These are phyloP conservation scores for Lepraria neglecta DNA, from an alignment of 495 filamentous ascomycete genomes.

Conservation along the genomic window DNA sequence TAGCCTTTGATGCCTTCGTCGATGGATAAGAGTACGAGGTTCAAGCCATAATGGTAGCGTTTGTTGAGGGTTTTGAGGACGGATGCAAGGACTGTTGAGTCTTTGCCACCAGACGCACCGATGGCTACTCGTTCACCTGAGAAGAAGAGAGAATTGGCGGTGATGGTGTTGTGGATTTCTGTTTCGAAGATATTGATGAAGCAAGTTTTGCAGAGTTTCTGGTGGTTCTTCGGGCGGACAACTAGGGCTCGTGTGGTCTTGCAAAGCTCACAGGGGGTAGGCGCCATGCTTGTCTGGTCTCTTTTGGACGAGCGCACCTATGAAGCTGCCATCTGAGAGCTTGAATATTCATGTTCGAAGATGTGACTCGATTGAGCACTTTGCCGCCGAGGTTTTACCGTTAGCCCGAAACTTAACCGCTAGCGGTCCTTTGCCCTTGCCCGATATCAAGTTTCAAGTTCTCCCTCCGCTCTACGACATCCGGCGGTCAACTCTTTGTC, in stretches of 20 bases:
- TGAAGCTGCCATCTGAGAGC: background rate
- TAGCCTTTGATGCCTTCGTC: constrained; percentile 98
- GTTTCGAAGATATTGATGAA: constrained; percentile 84
- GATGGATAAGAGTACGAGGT: constrained; percentile 81
- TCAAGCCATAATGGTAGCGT: constrained; percentile 76
- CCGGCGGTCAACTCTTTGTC: background rate
- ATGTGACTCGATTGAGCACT: background rate
- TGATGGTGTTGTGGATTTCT: constrained; percentile 92
- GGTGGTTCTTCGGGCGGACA: constrained; percentile 85
- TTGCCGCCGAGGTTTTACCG: too few relatives aligned
- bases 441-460: too few relatives aligned
- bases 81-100: constrained; percentile 91
- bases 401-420: too few relatives aligned
- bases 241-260: constrained; percentile 72
- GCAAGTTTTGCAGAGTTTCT: constrained; percentile 84
- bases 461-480: background rate
- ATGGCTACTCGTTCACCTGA: constrained; percentile 87
- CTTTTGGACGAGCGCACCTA: background rate
- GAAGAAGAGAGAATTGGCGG: constrained; percentile 65
- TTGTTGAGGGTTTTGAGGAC: constrained; percentile 94
- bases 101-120: constrained; percentile 94
- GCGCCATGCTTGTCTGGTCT: constrained; percentile 41
- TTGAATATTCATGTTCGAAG: background rate
- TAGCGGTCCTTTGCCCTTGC: too few relatives aligned
- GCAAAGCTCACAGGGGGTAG: constrained; percentile 65